Percentiles rank a stretch among this genome's conserved stretches.
phyloP scores from a whole-genome alignment of 371 early-diverging fungal genomes.

The Gilbertella persicaria region DNA sequence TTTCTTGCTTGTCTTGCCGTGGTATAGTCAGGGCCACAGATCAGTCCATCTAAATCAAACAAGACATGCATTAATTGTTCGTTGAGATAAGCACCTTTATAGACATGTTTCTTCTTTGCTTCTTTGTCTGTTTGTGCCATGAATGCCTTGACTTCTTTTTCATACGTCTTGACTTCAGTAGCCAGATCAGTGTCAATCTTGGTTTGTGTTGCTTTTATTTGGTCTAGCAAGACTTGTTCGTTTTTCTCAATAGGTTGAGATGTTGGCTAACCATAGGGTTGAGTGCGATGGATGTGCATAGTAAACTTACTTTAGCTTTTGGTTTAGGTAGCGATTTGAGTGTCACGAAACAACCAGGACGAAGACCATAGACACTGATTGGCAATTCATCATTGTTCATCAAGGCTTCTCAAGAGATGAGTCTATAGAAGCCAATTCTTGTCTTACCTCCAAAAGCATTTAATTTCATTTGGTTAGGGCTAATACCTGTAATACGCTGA shows the following conservation, averaged over 20 bases:
- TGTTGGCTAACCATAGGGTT: background rate
- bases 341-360: conserved; percentile 11
- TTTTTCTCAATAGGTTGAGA: background rate
- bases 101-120: conserved; percentile 21
- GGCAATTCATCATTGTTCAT: conserved; percentile 22
- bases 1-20: conserved; percentile 25
- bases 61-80: conserved; percentile 31
- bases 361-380: conserved; percentile 16
- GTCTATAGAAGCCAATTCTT: background rate
- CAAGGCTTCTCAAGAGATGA: background rate
- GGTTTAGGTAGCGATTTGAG: conserved; percentile 4
- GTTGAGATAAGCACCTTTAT: conserved; percentile 19
- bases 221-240: conserved; percentile 4
- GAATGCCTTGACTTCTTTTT: conserved; percentile 16
- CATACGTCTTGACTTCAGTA: conserved; percentile 18
- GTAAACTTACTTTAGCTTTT: conserved; percentile 2
- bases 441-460: conserved; percentile 43
- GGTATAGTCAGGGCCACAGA: conserved; percentile 13
- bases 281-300: background rate
- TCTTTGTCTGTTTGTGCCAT: conserved; percentile 6
- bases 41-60: conserved; percentile 23
- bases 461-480: conserved; percentile 22
- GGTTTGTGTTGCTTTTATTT: conserved; percentile 7
- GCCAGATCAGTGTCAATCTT: conserved; percentile 13
- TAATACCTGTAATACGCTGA: conserved; percentile 30